Percentiles rank a stretch among this genome's conserved stretches.
These are phyloP conservation scores for Metschnikowia drakensbergensis DNA, from an alignment of 805 yeast genomes.

Conservation along the genomic window DNA sequence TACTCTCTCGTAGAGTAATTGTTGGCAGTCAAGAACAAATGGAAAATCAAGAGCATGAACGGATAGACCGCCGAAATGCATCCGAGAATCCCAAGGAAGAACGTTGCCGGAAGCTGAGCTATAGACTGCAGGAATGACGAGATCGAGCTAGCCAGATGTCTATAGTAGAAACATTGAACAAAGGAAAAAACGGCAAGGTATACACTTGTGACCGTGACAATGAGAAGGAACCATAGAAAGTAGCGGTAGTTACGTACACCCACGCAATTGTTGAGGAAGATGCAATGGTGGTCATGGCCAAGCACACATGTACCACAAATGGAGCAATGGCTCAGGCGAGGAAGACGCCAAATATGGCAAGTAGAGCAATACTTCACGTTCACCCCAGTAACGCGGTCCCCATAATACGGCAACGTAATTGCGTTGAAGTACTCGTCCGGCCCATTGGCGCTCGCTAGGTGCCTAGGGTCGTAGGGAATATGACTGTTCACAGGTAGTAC, in stretches of 20 bases:
- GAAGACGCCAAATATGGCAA: slow-evolving; percentile 65
- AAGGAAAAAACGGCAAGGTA: slow-evolving; percentile 10
- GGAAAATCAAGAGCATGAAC: slow-evolving; percentile 47
- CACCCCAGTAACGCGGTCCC: slow-evolving; percentile 30
- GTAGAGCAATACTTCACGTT: slow-evolving; percentile 53
- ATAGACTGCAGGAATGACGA: slow-evolving; percentile 7
- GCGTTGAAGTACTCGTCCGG: slow-evolving; percentile 49
- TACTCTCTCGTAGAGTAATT: slow-evolving; percentile 75
- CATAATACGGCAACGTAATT: slow-evolving; percentile 20
- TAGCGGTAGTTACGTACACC: slow-evolving; percentile 37
- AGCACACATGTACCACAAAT: slow-evolving; percentile 63
- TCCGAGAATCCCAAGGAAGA: slow-evolving; percentile 52
- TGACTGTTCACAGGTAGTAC: slow-evolving; percentile 65
- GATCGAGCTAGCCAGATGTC: slow-evolving; percentile 1
- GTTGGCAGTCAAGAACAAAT: slow-evolving; percentile 49
- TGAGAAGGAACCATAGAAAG: slow-evolving; percentile 32
- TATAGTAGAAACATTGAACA: slow-evolving; percentile 18
- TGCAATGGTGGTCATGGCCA: slow-evolving; percentile 70
- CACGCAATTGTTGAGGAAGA: slow-evolving; percentile 50
- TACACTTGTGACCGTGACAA: slow-evolving; percentile 20
- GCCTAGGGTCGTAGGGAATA: slow-evolving; percentile 25
- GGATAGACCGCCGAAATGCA: slow-evolving; percentile 54
- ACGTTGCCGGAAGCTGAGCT: slow-evolving; percentile 30
- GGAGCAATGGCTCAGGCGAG: slow-evolving; percentile 65
- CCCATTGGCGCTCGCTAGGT: slow-evolving; percentile 10